Evolutionary conservation across 1,284 basidiomycete species (phyloP).

Genomic region (Jaminaea rosea): DNA sequence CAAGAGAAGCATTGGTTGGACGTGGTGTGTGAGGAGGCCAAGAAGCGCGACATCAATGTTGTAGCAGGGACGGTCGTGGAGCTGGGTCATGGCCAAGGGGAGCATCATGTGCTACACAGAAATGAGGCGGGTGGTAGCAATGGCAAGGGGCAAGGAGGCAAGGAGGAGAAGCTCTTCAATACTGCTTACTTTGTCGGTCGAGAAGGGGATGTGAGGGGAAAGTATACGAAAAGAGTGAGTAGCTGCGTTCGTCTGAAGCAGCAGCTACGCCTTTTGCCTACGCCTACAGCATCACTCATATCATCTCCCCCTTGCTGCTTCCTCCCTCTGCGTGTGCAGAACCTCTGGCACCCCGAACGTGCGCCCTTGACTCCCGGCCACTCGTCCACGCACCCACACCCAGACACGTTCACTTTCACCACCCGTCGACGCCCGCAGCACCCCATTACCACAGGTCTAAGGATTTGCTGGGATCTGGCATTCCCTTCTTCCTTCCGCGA

Average conservation of each 20-base stretch:
- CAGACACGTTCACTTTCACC: slow-evolving; percentile 25
- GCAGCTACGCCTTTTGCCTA: too few species aligned
- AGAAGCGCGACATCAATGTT: slow-evolving; percentile 32
- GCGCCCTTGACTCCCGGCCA: slow-evolving; percentile 27
- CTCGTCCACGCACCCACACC: slow-evolving; percentile 17
- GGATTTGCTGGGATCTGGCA: slow-evolving; percentile 44
- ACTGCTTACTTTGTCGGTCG: slow-evolving; percentile 39
- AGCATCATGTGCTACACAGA: slow-evolving; percentile 10
- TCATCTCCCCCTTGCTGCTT: too few species aligned
- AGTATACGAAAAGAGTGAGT: slow-evolving; percentile 33
- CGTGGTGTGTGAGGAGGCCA: slow-evolving; percentile 19
- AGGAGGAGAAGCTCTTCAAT: slow-evolving; percentile 26
- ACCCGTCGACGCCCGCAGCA: slow-evolving; percentile 25
- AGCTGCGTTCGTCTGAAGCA: too few species aligned
- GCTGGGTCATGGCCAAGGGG: slow-evolving; percentile 8
- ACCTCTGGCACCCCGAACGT: slow-evolving; percentile 44
- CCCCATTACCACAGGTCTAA: slow-evolving; percentile 23
- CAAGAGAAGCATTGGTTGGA: slow-evolving; percentile 30
- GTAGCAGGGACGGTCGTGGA: slow-evolving; percentile 43
- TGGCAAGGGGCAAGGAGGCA: background rate
- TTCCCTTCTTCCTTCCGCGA: slow-evolving; percentile 34
- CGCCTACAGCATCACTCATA: too few species aligned
- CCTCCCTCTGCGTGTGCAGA: slow-evolving; percentile 12
- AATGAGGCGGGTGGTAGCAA: background rate
- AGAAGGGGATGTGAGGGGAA: slow-evolving; percentile 19